These are phyloP conservation scores for Aspergillus aculeatinus DNA, from an alignment of 2,329 filamentous ascomycete species.

Conservation along the genomic window DNA sequence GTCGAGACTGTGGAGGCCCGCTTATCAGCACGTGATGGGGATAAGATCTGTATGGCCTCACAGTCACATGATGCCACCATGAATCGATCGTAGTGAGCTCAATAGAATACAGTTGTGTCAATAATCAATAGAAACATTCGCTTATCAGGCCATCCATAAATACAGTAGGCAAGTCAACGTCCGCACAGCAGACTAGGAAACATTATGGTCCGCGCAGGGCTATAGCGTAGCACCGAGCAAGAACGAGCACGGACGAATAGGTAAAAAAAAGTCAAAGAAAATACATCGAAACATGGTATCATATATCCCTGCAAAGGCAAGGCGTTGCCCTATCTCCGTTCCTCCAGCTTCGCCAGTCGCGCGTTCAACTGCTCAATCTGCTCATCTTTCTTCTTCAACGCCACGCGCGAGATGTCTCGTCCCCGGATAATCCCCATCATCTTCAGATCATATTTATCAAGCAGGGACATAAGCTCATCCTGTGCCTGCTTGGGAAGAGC, in stretches of 20 bases:
- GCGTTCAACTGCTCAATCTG: conserved; percentile 65
- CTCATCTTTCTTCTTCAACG: conserved; percentile 64
- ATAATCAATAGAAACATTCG: too few species aligned
- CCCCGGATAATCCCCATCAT: conserved; percentile 63
- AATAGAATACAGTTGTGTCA: too few species aligned
- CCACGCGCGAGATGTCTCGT: conserved; percentile 64
- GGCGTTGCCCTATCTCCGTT: conserved; percentile 49
- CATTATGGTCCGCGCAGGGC: background rate
- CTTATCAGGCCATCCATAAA: background rate
- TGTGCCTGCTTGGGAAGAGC: conserved; percentile 34
- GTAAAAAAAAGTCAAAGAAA: background rate
- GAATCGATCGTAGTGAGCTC: too few species aligned
- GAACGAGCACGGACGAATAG: background rate
- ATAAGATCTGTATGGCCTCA: conserved; percentile 7
- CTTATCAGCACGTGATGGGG: conserved; percentile 14
- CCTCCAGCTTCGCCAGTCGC: conserved; percentile 59
- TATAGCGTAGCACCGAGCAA: background rate
- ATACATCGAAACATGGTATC: conserved; percentile 1
- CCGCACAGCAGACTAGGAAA: conserved; percentile 1
- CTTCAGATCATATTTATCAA: conserved; percentile 58
- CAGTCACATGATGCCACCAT: background rate
- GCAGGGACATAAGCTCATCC: conserved; percentile 40
- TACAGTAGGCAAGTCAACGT: background rate
- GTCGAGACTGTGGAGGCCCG: background rate
- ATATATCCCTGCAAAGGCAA: conserved; percentile 31